Conservation (phyloP, 257 asterid genomes). For the Salvia hispanica region DNA sequence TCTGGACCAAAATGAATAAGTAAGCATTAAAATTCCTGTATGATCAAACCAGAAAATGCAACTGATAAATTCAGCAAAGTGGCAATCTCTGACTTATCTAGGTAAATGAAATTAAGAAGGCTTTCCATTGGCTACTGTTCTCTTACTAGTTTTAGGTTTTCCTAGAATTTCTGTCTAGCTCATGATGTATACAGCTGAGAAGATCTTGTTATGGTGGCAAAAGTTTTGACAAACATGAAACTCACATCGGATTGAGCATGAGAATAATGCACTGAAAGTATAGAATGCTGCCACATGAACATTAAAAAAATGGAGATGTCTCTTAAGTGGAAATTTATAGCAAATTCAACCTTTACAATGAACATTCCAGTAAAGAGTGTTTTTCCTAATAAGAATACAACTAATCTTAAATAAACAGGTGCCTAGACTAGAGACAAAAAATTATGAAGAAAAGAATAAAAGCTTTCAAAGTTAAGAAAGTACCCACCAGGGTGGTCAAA, state of each 20-base stretch:
- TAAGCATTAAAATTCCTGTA: constrained; percentile 10
- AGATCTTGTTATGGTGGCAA: constrained; percentile 2
- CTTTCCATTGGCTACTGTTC: constrained; percentile 16
- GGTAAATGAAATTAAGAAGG: constrained; percentile 22
- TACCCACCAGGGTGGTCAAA: constrained; percentile 98
- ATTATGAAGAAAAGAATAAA: not conserved
- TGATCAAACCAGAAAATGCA: constrained; percentile 31
- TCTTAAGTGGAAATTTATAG: constrained; percentile 1
- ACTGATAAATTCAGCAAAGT: constrained; percentile 15
- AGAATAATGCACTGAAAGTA: constrained; percentile 8
- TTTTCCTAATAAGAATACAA: constrained; percentile 13
- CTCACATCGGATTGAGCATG: constrained; percentile 18
- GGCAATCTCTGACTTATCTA: constrained; percentile 21
- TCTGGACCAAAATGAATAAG: constrained; percentile 49
- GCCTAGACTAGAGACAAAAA: constrained; percentile 7
- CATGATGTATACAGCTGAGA: constrained; percentile 17
- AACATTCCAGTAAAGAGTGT: constrained; percentile 11
- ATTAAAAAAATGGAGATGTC: constrained; percentile 4
- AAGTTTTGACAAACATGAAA: constrained; percentile 4
- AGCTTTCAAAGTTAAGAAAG: constrained; percentile 25
- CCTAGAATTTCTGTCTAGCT: constrained; percentile 20
- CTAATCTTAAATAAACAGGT: constrained; percentile 14
- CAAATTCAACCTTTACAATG: not conserved
- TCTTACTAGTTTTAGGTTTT: constrained; percentile 3
- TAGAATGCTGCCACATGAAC: not conserved